These are phyloP conservation scores for Deinandra increscens DNA, from an alignment of 129 eudicot species.

Conservation along the genomic window DNA sequence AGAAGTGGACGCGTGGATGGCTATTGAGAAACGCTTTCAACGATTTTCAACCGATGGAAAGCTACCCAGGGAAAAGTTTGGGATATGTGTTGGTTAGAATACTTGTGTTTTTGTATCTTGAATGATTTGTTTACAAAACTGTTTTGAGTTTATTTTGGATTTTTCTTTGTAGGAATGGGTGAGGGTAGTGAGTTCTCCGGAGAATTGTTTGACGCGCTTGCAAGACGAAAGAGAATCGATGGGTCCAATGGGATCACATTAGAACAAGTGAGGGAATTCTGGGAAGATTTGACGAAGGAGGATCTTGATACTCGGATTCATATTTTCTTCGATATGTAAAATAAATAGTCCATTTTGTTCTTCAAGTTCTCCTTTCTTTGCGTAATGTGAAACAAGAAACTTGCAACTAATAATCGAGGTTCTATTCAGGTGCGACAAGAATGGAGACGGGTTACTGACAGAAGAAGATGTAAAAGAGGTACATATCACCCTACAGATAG, in stretches of 20 bases:
- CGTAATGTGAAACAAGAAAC: background rate
- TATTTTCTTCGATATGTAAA: conserved; percentile 93
- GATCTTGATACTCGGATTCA: conserved; percentile 77
- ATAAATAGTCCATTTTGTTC: background rate
- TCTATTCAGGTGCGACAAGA: conserved; percentile 90
- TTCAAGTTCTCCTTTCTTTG: background rate
- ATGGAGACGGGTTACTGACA: conserved; percentile 84
- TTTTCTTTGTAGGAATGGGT: conserved; percentile 65
- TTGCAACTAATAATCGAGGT: background rate
- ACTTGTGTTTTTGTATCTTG: conserved; percentile 7
- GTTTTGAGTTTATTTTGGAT: background rate
- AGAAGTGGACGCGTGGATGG: conserved; percentile 79
- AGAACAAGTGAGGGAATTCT: conserved; percentile 52
- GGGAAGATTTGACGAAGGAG: conserved; percentile 75
- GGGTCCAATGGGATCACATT: conserved; percentile 55
- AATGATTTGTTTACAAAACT: background rate
- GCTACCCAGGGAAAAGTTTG: conserved; percentile 76
- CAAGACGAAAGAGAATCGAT: conserved; percentile 53
- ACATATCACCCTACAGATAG: conserved; percentile 7
- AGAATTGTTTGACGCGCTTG: conserved; percentile 76
- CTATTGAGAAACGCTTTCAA: conserved; percentile 69
- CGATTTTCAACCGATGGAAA: conserved; percentile 50
- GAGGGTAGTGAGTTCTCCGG: conserved; percentile 70
- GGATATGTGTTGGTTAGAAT: conserved; percentile 71
- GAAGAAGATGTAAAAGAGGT: conserved; percentile 98